A percentile compares a stretch with the other conserved stretches of the same genome.
Conservation (phyloP, 805 yeast genomes). For the Ogataea paradorogensis region DNA sequence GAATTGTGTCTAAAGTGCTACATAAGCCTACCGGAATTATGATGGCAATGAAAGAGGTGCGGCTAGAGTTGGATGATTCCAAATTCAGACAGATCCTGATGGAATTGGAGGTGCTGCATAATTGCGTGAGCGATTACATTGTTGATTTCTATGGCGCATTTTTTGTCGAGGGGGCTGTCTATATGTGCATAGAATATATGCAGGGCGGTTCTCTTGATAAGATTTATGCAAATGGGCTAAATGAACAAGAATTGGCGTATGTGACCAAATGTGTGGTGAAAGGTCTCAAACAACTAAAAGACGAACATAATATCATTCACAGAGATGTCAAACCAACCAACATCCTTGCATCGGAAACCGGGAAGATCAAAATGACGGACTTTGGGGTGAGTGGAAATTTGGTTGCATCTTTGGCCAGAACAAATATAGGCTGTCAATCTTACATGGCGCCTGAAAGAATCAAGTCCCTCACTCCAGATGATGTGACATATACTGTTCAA, state of each 20-base stretch:
- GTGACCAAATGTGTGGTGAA: slow-evolving; percentile 75
- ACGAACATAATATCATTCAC: slow-evolving; percentile 87
- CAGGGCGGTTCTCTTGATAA: slow-evolving; percentile 93
- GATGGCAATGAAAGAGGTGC: slow-evolving; percentile 97
- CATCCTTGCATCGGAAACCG: slow-evolving; percentile 69
- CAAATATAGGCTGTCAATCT: slow-evolving; percentile 96
- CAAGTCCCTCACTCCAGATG: slow-evolving; percentile 68
- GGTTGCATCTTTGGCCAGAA: slow-evolving; percentile 91
- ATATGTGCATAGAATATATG: slow-evolving; percentile 98
- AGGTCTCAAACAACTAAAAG: slow-evolving; percentile 83
- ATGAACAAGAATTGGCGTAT: slow-evolving; percentile 76
- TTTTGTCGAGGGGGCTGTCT: slow-evolving; percentile 95
- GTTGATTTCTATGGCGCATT: slow-evolving; percentile 98
- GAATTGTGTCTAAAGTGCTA: slow-evolving; percentile 88
- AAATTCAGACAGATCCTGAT: slow-evolving; percentile 90
- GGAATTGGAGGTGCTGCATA: slow-evolving; percentile 93
- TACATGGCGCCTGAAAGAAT: slow-evolving; percentile 99
- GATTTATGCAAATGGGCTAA: slow-evolving; percentile 69
- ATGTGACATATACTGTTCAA: slow-evolving; percentile 82
- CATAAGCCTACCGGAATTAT: slow-evolving; percentile 89
- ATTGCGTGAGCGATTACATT: slow-evolving; percentile 84
- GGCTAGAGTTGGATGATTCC: slow-evolving; percentile 89
- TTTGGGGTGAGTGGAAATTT: slow-evolving; percentile 95
- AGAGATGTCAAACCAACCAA: slow-evolving; percentile 97
- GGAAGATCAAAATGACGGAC: slow-evolving; percentile 91